Evolutionary conservation across 2,329 filamentous ascomycete genomes (phyloP).

Genomic region (Claviceps humidiphila): DNA sequence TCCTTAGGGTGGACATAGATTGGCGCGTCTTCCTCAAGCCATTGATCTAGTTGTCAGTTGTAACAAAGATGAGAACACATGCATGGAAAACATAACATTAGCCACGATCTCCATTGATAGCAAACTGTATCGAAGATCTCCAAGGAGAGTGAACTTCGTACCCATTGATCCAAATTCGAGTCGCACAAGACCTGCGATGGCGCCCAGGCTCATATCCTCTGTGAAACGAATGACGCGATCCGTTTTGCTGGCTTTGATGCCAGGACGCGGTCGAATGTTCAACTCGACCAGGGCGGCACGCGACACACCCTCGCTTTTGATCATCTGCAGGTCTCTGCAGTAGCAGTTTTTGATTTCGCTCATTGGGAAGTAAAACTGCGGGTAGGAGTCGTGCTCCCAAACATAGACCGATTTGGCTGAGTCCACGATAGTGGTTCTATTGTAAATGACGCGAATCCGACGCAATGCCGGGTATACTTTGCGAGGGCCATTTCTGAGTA

Average conservation of each 20-base stretch:
- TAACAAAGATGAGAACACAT: no score
- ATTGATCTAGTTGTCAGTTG: conserved; percentile 17
- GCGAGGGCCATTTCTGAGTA: conserved; percentile 16
- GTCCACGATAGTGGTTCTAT: conserved; percentile 22
- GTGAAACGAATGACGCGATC: conserved; percentile 26
- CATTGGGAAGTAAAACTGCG: conserved; percentile 29
- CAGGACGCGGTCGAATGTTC: conserved; percentile 14
- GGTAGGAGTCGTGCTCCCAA: conserved; percentile 36
- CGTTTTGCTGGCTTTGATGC: conserved; percentile 13
- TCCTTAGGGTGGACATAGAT: conserved; percentile 54
- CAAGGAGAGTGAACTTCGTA: conserved; percentile 7
- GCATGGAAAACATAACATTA: no score
- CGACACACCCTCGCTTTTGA: conserved; percentile 13
- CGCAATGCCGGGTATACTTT: conserved; percentile 14
- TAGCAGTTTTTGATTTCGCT: conserved; percentile 17
- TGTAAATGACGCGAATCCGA: conserved; percentile 21
- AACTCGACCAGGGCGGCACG: conserved; percentile 19
- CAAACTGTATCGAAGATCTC: no score
- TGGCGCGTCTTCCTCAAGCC: conserved; percentile 42
- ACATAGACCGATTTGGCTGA: conserved; percentile 23
- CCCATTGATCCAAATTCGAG: conserved; percentile 23
- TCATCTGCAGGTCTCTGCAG: conserved; percentile 13
- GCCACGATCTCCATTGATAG: no score
- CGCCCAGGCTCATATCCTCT: conserved; percentile 22
- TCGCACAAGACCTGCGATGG: conserved; percentile 19